Base-by-base conservation (phyloP, 2,329 filamentous ascomycete species). In the Curvularia spicifera region DNA sequence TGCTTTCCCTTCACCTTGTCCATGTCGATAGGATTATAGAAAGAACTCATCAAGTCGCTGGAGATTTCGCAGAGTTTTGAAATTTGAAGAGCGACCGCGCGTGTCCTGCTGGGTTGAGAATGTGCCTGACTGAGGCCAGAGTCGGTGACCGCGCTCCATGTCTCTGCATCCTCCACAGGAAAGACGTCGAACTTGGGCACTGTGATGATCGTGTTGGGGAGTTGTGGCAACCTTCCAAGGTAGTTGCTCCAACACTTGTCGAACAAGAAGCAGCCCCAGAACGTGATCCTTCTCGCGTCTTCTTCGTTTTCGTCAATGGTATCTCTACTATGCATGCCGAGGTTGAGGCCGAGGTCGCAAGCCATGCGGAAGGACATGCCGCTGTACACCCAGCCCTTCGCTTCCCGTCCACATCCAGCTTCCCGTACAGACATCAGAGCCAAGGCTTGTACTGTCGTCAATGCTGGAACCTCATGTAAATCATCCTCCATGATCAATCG, bases 241-340 rank as follows among this genome's bases (percentile, higher is more conserved):
- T 98, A 98, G 75, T 97, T 98, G 49, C 93, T 97, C 93, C 94
- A 98, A 76, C 92, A 96, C 83, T 97, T 98, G 80, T 99, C 95
- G 75, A 98, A 96, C n/a, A 97, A 79, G 76, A 95, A 98, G 75
- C 93, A 97, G 6, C 95, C 95, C 95, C 95, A 98, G 72, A 97
- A 98, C 0, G 95, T 98, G 42, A 98, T 89, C 52, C 91, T 85
- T 39, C 95, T 84, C 2, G 93, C 93, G 78, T 99, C 95, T 39
- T 96, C 85, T 75, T 97, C 94, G 46, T 90, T 85, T 57, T 97
- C 91, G 60, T 88, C 87, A 64, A 94, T 83, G 28, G 81, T 77
- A 50, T 82, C 83, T 39, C 74, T 77, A 59, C 74, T 82, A 7
- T 85, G 84, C 57, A 91, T 83, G 8, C 87, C 87, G 18, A 97